Base-by-base conservation (phyloP, 1,139 yeast genomes). In the Hemisphaericaspora xylanilytica region DNA sequence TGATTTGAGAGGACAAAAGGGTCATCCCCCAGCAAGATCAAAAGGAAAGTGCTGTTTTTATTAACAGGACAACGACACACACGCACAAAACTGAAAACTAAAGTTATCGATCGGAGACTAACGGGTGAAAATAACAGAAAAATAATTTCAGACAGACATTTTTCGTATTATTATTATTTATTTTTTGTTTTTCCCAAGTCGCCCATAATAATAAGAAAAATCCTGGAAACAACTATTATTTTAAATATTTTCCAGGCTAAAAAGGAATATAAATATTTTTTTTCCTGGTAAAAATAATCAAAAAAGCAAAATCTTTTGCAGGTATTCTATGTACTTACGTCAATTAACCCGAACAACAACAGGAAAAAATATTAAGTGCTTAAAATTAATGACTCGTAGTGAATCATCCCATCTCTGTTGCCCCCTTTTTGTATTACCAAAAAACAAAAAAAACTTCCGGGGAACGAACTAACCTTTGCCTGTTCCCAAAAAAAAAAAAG, bases 141-240 rank as follows among this genome's bases (percentile, higher is more conserved):
- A n/a, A n/a, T n/a, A n/a, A n/a, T n/a, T n/a, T 22, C 31, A 28
- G 31, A 28, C 31, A 28, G 31, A 28, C 31, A 28, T 28, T 28
- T 28, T 15, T n/a, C n/a, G n/a, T n/a, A n/a, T 27, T 15, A 4
- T 28, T 28, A n/a, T 28, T 6, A 15, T 5, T 28, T 9, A 15
- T 15, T 9, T 22, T 22, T 8, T 22, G 8, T 22, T 22, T 6
- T 12, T 9, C 26, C n/a, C n/a, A n/a, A n/a, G n/a, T n/a, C n/a
- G n/a, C n/a, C n/a, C n/a, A n/a, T n/a, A n/a, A n/a, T n/a, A n/a
- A n/a, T n/a, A n/a, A n/a, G n/a, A 22, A 22, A 9, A 10, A 22
- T 9, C 11, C 26, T 12, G 26, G 26, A 12, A 22, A 22, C n/a
- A 22, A 22, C n/a, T 9, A 20, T 22, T 9, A 22, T 6, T 6